These are phyloP conservation scores for Marvania coccoides DNA, from an alignment of 139 green algal genomes.

Conservation along the genomic window DNA sequence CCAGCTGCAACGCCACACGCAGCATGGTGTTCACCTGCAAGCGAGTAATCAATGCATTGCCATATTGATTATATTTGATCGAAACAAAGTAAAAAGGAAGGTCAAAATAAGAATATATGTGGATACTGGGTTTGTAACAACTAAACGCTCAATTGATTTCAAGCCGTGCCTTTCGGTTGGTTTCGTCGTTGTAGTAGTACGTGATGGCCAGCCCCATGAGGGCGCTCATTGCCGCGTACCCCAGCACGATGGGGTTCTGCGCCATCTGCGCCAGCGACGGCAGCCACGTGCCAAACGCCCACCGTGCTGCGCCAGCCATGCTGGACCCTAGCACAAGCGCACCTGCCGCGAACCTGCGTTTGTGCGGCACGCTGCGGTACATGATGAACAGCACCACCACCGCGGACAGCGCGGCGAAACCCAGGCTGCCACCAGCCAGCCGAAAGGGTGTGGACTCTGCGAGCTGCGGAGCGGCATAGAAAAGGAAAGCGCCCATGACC, in stretches of 20 bases:
- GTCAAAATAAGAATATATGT: no score
- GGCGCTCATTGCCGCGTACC: constrained; percentile 31
- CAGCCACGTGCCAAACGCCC: constrained; percentile 34
- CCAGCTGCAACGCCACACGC: constrained; percentile 39
- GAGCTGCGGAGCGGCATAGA: constrained; percentile 6
- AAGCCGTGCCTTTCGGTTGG: constrained; percentile 30
- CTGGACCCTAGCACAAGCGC: constrained; percentile 25
- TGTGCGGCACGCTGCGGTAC: constrained; percentile 34
- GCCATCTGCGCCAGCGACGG: constrained; percentile 23
- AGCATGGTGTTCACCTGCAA: constrained; percentile 47
- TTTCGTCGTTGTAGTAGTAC: constrained; percentile 53
- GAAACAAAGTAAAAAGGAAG: no score
- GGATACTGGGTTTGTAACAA: no score
- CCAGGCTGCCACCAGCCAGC: constrained; percentile 31
- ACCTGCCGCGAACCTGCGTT: constrained; percentile 19
- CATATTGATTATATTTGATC: no score
- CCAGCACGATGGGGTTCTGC: constrained; percentile 9
- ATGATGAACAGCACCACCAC: constrained; percentile 40
- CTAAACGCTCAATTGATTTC: no score
- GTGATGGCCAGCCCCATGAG: constrained; percentile 44
- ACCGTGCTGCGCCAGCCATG: constrained; percentile 21
- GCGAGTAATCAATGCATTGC: no score
- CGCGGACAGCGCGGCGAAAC: constrained; percentile 32
- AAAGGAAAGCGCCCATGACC: constrained; percentile 4
- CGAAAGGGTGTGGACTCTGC: constrained; percentile 22